Base-by-base conservation (phyloP, 192 early-diverging fungal species). In the Backusella sp. region DNA sequence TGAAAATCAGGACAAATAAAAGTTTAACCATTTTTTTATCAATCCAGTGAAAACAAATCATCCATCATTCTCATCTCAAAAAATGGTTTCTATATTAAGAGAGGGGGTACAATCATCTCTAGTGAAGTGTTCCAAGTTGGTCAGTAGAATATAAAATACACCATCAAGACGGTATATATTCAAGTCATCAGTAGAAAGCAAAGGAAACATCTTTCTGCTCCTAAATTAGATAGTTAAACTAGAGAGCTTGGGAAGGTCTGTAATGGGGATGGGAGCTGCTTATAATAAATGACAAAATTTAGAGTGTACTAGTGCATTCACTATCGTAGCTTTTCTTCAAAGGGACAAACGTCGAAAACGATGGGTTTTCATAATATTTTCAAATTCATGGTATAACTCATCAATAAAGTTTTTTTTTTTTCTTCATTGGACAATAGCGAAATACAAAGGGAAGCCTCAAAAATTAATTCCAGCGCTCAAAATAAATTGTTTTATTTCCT, bases 241-340 rank as follows among this genome's bases (percentile, higher is more conserved):
- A 19, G 46, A 14, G 14, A 49, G 19, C n/a, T 19, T 14, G 17
- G 46, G 19, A 19, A 49, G 46, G 3, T 49, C 46, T 5, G 19
- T 19, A 49, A 11, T 49, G 1, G 46, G 46, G 5, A n/a, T 19
- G 5, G 17, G 15, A 49, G 19, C 46, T 5, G 6, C 46, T 49
- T 5, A 1, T 49, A 49, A 4, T 0, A 49, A 17, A 53, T 78
- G 72, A 68, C 77, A 74, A 9, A 78, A 0, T 26, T 41, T 73
- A n/a, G 77, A 78, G 0, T 65, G 34, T 12, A 78, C 66, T 1
- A 74, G 39, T 15, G 68, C 21, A 17, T 78, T 74, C 1, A 23
- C 14, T 1, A 74, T 35, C 7, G 36, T 46, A 32, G 66, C 32
- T 2, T 46, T 3, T 15, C 72, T 72, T 9, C 66, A 0, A 42